These are phyloP conservation scores for Mytilinidion resinicola DNA, from an alignment of 495 filamentous ascomycete genomes.

Conservation along the genomic window DNA sequence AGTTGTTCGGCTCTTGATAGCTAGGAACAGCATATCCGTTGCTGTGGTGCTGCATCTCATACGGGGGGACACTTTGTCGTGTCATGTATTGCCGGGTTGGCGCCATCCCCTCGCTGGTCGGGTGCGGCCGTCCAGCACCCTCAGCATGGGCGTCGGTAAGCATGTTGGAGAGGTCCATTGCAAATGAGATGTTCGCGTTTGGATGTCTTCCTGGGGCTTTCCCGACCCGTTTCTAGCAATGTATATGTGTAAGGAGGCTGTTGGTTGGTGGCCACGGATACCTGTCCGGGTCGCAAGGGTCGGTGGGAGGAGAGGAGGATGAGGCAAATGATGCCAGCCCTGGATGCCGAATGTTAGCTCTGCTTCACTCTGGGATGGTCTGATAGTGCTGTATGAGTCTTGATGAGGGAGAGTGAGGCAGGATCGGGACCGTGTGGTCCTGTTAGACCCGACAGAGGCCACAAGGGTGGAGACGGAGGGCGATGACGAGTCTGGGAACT, in stretches of 20 bases:
- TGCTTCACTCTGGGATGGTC: neutral
- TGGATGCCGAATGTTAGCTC: neutral
- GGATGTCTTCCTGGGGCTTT: neutral
- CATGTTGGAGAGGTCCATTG: slow-evolving; percentile 44
- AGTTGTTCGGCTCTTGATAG: slow-evolving; percentile 16
- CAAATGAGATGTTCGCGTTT: neutral
- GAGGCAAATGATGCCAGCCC: slow-evolving; percentile 2
- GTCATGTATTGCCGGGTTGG: slow-evolving; percentile 39
- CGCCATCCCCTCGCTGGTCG: slow-evolving; percentile 1
- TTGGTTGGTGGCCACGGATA: slow-evolving; percentile 11
- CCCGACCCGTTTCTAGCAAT: slow-evolving; percentile 10
- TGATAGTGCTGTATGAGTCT: slow-evolving; percentile 3
- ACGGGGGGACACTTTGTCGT: slow-evolving; percentile 8
- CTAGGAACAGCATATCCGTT: neutral
- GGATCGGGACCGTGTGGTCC: neutral
- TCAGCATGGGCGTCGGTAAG: slow-evolving; percentile 33
- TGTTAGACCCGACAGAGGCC: slow-evolving; percentile 14
- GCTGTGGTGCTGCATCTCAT: slow-evolving; percentile 7
- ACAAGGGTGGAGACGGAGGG: slow-evolving; percentile 21
- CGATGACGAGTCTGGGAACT: slow-evolving; percentile 5
- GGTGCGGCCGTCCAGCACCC: slow-evolving; percentile 5
- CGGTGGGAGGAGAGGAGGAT: slow-evolving; percentile 12
- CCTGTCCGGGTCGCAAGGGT: slow-evolving; percentile 30
- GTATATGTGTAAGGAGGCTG: slow-evolving; percentile 1
- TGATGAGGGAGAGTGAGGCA: slow-evolving; percentile 6